Conservation (phyloP, 2,329 filamentous ascomycete genomes). For the Thelonectria olida region DNA sequence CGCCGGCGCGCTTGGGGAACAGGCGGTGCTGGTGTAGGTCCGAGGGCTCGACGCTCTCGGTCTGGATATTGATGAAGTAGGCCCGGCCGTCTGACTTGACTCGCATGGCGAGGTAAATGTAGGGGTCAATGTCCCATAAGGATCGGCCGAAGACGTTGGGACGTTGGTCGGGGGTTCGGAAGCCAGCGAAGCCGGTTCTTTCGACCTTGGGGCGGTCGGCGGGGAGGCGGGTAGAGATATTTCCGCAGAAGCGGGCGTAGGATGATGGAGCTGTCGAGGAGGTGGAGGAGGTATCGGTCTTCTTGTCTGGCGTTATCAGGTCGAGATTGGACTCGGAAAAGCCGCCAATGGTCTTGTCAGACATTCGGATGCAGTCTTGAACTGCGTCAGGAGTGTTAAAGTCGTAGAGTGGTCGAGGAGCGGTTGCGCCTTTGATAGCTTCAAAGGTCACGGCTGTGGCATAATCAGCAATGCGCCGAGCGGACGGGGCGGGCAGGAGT, state of each 20-base stretch:
- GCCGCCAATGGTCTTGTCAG: slow-evolving; percentile 86
- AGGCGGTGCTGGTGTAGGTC: slow-evolving; percentile 95
- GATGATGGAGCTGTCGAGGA: slow-evolving; percentile 36
- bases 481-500: background rate
- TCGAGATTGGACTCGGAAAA: slow-evolving; percentile 81
- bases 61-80: slow-evolving; percentile 96
- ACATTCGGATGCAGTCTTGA: slow-evolving; percentile 77
- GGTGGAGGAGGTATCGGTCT: slow-evolving; percentile 33
- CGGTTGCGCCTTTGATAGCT: slow-evolving; percentile 70
- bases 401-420: slow-evolving; percentile 70
- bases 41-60: slow-evolving; percentile 91
- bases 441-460: slow-evolving; percentile 72
- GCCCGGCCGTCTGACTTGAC: slow-evolving; percentile 90
- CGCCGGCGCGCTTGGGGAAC: slow-evolving; percentile 78
- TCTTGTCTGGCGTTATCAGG: slow-evolving; percentile 54
- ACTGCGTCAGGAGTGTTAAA: slow-evolving; percentile 65
- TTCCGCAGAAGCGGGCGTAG: slow-evolving; percentile 86
- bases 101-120: slow-evolving; percentile 85
- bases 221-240: slow-evolving; percentile 87
- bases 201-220: slow-evolving; percentile 76
- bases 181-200: slow-evolving; percentile 88
- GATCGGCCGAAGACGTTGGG: slow-evolving; percentile 86
- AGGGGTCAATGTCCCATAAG: slow-evolving; percentile 90
- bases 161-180: slow-evolving; percentile 81
- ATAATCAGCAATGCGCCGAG: background rate